These are phyloP conservation scores for Pseudogymnoascus verrucosus DNA, from an alignment of 2,329 filamentous ascomycete species.

Conservation along the genomic window DNA sequence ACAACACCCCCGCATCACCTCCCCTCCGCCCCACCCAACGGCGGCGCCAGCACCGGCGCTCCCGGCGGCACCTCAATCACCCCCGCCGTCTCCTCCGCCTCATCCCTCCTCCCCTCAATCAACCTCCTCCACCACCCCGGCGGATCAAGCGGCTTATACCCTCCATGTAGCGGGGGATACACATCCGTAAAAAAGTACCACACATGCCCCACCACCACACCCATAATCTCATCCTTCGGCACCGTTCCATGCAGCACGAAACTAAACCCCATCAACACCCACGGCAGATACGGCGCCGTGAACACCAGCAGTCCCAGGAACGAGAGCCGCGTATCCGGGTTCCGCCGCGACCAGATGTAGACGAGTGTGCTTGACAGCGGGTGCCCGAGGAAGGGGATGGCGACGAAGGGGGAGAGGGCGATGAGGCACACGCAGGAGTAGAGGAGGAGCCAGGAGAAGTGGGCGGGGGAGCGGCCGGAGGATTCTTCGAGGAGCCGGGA, in stretches of 20 bases:
- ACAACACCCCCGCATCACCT: background rate
- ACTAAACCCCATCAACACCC: constrained; percentile 91
- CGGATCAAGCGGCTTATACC: constrained; percentile 78
- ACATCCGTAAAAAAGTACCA: constrained; percentile 99
- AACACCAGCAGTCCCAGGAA: constrained; percentile 86
- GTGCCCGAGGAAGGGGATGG: constrained; percentile 89
- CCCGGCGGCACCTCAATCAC: background rate
- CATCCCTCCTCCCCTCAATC: background rate
- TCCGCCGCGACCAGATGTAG: constrained; percentile 95
- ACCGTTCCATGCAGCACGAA: constrained; percentile 82
- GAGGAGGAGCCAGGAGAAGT: constrained; percentile 89
- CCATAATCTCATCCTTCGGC: constrained; percentile 93
- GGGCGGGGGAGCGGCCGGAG: constrained; percentile 80
- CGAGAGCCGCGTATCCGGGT: constrained; percentile 83
- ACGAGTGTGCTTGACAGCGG: constrained; percentile 87
- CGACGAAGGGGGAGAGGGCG: constrained; percentile 74
- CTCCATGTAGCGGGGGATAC: constrained; percentile 82
- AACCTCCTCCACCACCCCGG: constrained; percentile 70
- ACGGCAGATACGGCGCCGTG: constrained; percentile 87
- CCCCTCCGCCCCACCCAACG: background rate
- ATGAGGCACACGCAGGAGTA: constrained; percentile 78
- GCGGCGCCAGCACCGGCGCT: background rate
- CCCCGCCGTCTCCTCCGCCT: background rate
- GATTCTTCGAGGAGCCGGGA: constrained; percentile 91
- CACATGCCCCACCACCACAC: constrained; percentile 87